These are phyloP conservation scores for Moringa oleifera DNA, from an alignment of 345 rosid genomes.

Conservation along the genomic window DNA sequence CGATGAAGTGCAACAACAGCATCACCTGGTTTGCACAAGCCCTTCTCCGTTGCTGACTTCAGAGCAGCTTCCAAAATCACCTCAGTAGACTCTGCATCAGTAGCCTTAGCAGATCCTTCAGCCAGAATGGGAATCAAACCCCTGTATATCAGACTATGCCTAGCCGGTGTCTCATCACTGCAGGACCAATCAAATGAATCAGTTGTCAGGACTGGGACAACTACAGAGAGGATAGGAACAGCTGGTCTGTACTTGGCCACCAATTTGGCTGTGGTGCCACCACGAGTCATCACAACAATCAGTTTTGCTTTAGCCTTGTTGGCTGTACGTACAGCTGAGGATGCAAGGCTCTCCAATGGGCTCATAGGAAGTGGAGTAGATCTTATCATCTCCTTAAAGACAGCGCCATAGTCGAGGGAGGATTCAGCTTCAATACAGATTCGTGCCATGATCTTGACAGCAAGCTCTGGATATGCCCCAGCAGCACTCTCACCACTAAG, in stretches of 20 bases:
- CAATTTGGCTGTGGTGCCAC: conserved; percentile 81
- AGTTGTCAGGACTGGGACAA: conserved; percentile 75
- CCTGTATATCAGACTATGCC: conserved; percentile 78
- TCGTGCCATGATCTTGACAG: conserved; percentile 78
- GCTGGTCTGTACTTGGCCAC: conserved; percentile 95
- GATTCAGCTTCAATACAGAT: conserved; percentile 84
- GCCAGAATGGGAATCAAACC: conserved; percentile 82
- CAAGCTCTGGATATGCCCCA: conserved; percentile 79
- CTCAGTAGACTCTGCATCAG: conserved; percentile 85
- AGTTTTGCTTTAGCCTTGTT: conserved; percentile 86
- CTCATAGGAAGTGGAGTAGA: conserved; percentile 93
- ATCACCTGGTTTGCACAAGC: conserved; percentile 67
- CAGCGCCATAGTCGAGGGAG: conserved; percentile 70
- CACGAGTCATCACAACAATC: conserved; percentile 82
- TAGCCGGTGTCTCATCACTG: conserved; percentile 90
- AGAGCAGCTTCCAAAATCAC: conserved; percentile 68
- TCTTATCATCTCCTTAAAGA: conserved; percentile 85
- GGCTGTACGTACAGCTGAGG: conserved; percentile 87
- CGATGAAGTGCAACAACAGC: conserved; percentile 84
- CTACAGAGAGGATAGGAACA: conserved; percentile 86
- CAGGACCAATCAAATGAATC: conserved; percentile 86
- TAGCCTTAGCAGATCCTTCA: conserved; percentile 92
- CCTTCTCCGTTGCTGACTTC: conserved; percentile 55
- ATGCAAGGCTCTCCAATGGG: conserved; percentile 90
- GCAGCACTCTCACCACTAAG: conserved; percentile 95